Base-by-base conservation (phyloP, 2,329 filamentous ascomycete genomes). In the Chrysosporium queenslandicum region DNA sequence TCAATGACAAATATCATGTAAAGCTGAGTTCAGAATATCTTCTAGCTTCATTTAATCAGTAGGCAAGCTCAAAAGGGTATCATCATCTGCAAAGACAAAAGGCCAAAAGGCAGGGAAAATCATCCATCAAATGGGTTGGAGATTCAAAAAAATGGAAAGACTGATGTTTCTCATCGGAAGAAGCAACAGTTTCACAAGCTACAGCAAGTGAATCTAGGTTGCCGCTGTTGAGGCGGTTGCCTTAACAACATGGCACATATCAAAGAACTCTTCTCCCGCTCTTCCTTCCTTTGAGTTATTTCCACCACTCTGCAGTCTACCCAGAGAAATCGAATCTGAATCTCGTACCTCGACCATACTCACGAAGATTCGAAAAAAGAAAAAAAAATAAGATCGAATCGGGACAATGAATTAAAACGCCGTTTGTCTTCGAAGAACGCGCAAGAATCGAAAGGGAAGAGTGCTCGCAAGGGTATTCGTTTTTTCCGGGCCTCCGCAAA, bases 401-500 rank as follows among this genome's bases (percentile, higher is more conserved):
- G n/a, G n/a, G n/a, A n/a, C n/a, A n/a, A 45, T 18, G n/a, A 20
- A 7, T 11, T 29, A 23, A 40, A 51, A 37, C 40, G 49, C 49
- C 29, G 42, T 18, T n/a, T 45, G 20, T 29, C 25, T 37, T 37
- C n/a, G 25, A 45, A 45, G 30, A 50, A 45, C 36, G 39, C 20
- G 21, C 40, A 51, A 51, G 40, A 50, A 43, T 50, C 36, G 48
- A 50, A 36, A 8, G 11, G 20, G 37, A 50, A 36, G 36, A 42
- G n/a, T 37, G 32, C 39, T 45, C 49, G 49, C 30, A 37, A 21
- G 49, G 49, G 49, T 45, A 51, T 51, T 43, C 36, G 23, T n/a
- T 43, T 32, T 49, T 34, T 16, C 30, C 8, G 3, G 14, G 2
- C 4, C 23, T 30, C 46, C 37, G 16, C 47, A 50, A 39, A 51